Conservation (phyloP, 805 yeast genomes). For the Wickerhamomyces strasburgensis region DNA sequence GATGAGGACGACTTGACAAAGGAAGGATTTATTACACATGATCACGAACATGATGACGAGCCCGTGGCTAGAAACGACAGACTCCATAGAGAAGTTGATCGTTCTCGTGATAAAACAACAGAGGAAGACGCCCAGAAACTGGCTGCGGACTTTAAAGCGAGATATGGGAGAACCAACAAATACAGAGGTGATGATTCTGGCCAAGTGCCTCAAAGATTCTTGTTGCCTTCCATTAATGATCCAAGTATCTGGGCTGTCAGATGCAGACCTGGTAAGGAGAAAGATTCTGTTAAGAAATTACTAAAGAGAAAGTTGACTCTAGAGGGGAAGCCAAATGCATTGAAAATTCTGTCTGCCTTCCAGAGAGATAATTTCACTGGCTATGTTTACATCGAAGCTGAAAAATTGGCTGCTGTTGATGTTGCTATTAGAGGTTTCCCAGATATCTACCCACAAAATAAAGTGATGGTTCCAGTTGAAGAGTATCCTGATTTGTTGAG, state of each 20-base stretch:
- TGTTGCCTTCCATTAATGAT: constrained; percentile 93
- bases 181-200: constrained; percentile 81
- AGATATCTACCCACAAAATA: constrained; percentile 69
- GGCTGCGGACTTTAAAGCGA: constrained; percentile 86
- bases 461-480: constrained; percentile 87
- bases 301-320: constrained; percentile 79
- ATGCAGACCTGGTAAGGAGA: constrained; percentile 90
- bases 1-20: constrained; percentile 84
- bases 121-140: constrained; percentile 93
- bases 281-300: constrained; percentile 79
- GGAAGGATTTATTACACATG: constrained; percentile 78
- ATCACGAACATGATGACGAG: constrained; percentile 53
- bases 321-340: constrained; percentile 68
- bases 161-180: constrained; percentile 83
- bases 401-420: constrained; percentile 86
- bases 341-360: constrained; percentile 83
- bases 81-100: constrained; percentile 86
- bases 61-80: constrained; percentile 57
- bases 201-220: constrained; percentile 85
- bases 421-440: constrained; percentile 86
- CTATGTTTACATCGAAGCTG: constrained; percentile 90
- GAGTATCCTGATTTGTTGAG: constrained; percentile 91
- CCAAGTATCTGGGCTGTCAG: constrained; percentile 95
- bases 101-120: constrained; percentile 76
- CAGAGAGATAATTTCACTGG: constrained; percentile 93